A percentile compares a stretch with the other conserved stretches of the same genome.
Evolutionary conservation across 192 early-diverging fungal genomes (phyloP).

Genomic region (Oehlia diaphana): DNA sequence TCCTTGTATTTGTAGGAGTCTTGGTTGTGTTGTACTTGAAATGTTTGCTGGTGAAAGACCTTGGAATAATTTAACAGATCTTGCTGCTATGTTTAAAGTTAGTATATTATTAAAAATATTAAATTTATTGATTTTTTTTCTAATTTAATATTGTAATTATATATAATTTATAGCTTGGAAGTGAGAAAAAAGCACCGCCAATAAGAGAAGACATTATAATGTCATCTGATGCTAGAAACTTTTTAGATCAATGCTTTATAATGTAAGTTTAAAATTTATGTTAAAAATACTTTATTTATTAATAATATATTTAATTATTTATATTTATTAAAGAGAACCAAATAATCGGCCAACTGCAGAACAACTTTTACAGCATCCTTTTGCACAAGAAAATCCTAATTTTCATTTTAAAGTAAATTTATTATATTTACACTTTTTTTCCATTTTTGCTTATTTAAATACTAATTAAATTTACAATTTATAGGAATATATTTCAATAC

Average conservation of each 20-base stretch:
- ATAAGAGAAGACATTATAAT: slow-evolving; percentile 63
- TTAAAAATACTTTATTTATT: neutral
- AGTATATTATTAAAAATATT: slow-evolving; percentile 17
- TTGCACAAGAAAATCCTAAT: slow-evolving; percentile 57
- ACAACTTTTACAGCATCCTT: slow-evolving; percentile 68
- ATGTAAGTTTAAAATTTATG: slow-evolving; percentile 46
- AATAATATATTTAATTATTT: neutral
- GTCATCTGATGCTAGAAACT: slow-evolving; percentile 66
- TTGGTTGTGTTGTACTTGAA: slow-evolving; percentile 89
- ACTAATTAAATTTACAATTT: neutral
- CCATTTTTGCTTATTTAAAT: no score
- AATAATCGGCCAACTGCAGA: slow-evolving; percentile 76
- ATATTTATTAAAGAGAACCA: slow-evolving; percentile 58
- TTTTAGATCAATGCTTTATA: slow-evolving; percentile 74
- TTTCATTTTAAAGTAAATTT: slow-evolving; percentile 51
- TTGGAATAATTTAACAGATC: slow-evolving; percentile 60
- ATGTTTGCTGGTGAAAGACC: slow-evolving; percentile 91
- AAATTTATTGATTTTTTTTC: slow-evolving; percentile 34
- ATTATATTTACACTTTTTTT: no score
- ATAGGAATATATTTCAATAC: neutral
- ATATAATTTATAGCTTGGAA: slow-evolving; percentile 68
- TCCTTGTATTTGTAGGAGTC: slow-evolving; percentile 37
- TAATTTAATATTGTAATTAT: neutral
- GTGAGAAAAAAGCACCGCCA: slow-evolving; percentile 72
- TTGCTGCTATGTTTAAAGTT: slow-evolving; percentile 59